phyloP scores from a whole-genome alignment of 1,284 basidiomycete genomes.

The Ganoderma sinense region DNA sequence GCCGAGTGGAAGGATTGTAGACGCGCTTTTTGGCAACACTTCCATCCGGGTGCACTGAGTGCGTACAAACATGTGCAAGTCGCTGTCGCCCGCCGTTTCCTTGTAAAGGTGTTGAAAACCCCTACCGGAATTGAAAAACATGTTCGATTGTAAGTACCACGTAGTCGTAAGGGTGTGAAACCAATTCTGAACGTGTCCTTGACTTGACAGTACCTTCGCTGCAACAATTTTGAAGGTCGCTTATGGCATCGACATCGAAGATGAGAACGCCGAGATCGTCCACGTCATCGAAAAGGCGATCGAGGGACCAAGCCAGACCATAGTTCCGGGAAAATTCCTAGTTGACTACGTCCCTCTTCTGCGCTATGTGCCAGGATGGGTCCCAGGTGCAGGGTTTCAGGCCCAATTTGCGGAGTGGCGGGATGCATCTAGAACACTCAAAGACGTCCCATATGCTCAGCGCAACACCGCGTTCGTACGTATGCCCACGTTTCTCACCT shows the following conservation, averaged over 20 bases:
- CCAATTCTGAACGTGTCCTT: neutral
- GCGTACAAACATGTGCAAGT: slow-evolving; percentile 14
- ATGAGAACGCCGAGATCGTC: slow-evolving; percentile 8
- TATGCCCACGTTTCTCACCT: neutral
- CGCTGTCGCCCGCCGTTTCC: slow-evolving; percentile 4
- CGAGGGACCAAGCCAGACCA: slow-evolving; percentile 1
- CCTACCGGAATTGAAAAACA: slow-evolving; percentile 13
- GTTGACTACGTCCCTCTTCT: slow-evolving; percentile 31
- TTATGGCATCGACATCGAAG: slow-evolving; percentile 19
- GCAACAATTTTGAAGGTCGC: slow-evolving; percentile 16
- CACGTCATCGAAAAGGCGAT: neutral
- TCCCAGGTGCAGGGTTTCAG: slow-evolving; percentile 36
- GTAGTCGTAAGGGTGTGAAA: neutral
- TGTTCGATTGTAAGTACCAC: slow-evolving; percentile 20
- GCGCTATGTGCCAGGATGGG: slow-evolving; percentile 34
- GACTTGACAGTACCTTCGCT: slow-evolving; percentile 11
- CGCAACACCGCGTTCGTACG: neutral
- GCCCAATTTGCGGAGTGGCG: slow-evolving; percentile 35
- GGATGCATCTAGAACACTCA: slow-evolving; percentile 7
- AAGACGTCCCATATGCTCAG: slow-evolving; percentile 14
- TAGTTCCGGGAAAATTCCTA: slow-evolving; percentile 10
- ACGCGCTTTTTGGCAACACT: slow-evolving; percentile 32
- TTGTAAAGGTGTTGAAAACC: slow-evolving; percentile 6
- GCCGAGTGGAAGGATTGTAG: slow-evolving; percentile 31
- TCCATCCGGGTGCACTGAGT: slow-evolving; percentile 5